Percentiles rank a stretch among this genome's conserved stretches.
These are phyloP conservation scores for Diaporthe sp. DNA, from an alignment of 2,329 filamentous ascomycete genomes.

Conservation along the genomic window DNA sequence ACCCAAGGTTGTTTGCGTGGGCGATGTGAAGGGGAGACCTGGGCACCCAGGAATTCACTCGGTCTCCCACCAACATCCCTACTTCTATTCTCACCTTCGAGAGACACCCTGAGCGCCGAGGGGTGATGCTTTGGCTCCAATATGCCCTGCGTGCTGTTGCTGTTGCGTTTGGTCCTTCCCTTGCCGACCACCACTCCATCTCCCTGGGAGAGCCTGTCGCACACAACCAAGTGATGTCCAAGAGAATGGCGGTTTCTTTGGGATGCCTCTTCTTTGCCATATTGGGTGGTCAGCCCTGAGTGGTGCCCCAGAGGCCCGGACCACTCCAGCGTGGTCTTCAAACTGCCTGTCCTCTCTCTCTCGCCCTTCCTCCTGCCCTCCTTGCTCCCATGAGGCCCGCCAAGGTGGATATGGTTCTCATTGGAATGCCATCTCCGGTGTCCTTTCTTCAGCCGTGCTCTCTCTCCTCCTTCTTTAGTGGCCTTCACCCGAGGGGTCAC, in stretches of 20 bases:
- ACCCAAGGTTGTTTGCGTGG: background rate
- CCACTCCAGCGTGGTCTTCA: background rate
- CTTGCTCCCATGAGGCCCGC: background rate
- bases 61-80: background rate
- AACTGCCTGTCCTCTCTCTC: background rate
- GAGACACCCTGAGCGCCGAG: background rate
- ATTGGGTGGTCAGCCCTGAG: background rate
- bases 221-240: background rate
- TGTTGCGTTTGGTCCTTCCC: background rate
- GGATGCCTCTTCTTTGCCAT: background rate
- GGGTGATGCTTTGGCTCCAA: background rate
- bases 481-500: background rate
- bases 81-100: no score
- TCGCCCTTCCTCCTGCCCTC: background rate
- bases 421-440: slow-evolving; percentile 2
- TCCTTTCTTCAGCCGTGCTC: background rate
- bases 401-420: background rate
- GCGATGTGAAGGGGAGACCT: background rate
- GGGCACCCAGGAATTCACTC: background rate
- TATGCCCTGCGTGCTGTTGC: background rate
- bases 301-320: background rate
- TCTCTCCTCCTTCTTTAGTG: background rate
- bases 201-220: background rate
- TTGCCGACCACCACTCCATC: background rate
- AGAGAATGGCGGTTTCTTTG: background rate